Evolutionary conservation across 1,284 basidiomycete species (phyloP).

Genomic region (Pholiota adiposa): DNA sequence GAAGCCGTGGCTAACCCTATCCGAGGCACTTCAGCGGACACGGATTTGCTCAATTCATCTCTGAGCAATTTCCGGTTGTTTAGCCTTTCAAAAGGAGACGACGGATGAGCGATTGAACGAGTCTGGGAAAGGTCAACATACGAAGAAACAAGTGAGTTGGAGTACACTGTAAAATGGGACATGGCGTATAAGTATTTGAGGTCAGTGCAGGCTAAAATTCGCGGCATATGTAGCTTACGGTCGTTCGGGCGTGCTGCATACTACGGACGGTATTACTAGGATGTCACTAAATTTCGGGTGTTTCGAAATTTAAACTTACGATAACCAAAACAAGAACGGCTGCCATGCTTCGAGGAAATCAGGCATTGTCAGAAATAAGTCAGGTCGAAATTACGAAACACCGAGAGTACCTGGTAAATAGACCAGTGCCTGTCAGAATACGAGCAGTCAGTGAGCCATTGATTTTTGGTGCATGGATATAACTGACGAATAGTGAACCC

Average conservation of each 20-base stretch:
- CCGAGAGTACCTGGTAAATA: background rate
- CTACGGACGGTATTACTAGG: background rate
- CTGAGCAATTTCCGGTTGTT: background rate
- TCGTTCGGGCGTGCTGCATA: background rate
- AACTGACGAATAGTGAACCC: conserved; percentile 1
- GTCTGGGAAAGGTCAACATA: background rate
- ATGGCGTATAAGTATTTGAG: no score
- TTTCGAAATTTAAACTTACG: background rate
- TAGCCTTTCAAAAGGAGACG: no score
- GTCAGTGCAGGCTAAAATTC: background rate
- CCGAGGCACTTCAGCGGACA: background rate
- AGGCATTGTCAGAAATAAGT: no score
- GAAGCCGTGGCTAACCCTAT: background rate
- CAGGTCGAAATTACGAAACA: no score
- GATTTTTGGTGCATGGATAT: background rate
- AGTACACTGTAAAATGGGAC: background rate
- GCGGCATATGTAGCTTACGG: background rate
- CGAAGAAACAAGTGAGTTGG: conserved; percentile 1
- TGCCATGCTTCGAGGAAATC: background rate
- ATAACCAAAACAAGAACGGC: background rate
- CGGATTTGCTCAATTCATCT: background rate
- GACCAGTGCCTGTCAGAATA: background rate
- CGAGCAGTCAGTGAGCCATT: background rate
- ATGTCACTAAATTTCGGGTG: no score
- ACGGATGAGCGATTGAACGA: no score